phyloP scores from a whole-genome alignment of 495 filamentous ascomycete species.

The Penicillium cinerascens region DNA sequence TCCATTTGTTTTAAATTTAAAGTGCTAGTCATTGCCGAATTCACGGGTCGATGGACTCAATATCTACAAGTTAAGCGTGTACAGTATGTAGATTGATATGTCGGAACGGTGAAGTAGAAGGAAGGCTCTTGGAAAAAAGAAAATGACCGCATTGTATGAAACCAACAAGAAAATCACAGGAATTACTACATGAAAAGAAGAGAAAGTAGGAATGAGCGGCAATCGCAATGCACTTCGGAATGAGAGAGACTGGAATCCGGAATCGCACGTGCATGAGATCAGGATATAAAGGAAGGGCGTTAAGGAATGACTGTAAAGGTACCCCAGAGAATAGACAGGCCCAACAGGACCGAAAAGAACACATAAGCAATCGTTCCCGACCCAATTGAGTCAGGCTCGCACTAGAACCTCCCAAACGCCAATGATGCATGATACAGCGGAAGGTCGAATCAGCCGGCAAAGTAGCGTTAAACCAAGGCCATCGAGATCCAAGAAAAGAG shows the following conservation, averaged over 20 bases:
- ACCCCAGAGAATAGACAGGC: constrained; percentile 23
- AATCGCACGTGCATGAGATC: constrained; percentile 27
- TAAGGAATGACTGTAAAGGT: constrained; percentile 6
- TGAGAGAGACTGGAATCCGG: constrained; percentile 27
- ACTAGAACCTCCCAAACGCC: constrained; percentile 41
- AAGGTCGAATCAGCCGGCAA: constrained; percentile 10
- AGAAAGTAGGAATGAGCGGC: constrained; percentile 14
- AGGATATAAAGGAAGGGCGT: constrained; percentile 10
- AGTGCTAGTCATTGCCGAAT: neutral
- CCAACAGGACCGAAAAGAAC: constrained; percentile 12
- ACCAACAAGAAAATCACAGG: constrained; percentile 6
- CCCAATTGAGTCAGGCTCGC: constrained; percentile 17
- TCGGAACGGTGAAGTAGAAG: constrained; percentile 5
- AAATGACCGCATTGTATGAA: constrained; percentile 13
- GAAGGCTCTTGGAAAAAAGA: constrained; percentile 1
- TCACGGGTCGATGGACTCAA: neutral
- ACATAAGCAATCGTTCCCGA: constrained; percentile 15
- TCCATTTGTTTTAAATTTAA: neutral
- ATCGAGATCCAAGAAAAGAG: constrained; percentile 19
- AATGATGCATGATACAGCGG: constrained; percentile 44
- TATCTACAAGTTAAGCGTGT: neutral
- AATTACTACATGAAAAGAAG: constrained; percentile 21
- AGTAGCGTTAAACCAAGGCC: constrained; percentile 11
- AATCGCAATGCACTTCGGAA: constrained; percentile 27
- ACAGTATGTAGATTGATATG: neutral